Evolutionary conservation across 2,329 filamentous ascomycete species (phyloP).

Genomic region (Sporothrix inflata): DNA sequence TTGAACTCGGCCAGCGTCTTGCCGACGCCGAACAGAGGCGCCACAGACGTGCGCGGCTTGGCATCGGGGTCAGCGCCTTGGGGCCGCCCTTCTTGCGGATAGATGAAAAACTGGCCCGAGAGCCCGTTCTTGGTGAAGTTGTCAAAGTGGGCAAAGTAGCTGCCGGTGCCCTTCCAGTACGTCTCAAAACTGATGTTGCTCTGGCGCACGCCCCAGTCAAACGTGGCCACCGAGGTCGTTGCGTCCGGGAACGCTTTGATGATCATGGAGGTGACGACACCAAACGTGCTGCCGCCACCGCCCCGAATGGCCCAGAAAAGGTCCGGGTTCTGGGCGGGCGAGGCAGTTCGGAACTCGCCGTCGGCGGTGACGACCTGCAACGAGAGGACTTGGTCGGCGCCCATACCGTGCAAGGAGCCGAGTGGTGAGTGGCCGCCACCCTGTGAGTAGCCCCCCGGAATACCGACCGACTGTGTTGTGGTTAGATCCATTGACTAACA

Average conservation of each 20-base stretch:
- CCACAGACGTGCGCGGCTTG: conserved; percentile 17
- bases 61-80: background rate
- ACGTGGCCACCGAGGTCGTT: conserved; percentile 21
- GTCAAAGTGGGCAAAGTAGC: conserved; percentile 24
- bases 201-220: conserved; percentile 37
- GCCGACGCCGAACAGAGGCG: conserved; percentile 22
- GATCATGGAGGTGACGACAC: conserved; percentile 51
- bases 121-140: conserved; percentile 21
- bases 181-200: conserved; percentile 44
- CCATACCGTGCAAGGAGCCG: conserved; percentile 49
- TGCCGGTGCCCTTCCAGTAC: conserved; percentile 34
- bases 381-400: conserved; percentile 50
- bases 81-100: conserved; percentile 9
- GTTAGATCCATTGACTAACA: background rate
- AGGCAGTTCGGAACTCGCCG: conserved; percentile 43
- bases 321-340: conserved; percentile 48
- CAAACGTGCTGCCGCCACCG: conserved; percentile 57
- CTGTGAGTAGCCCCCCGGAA: conserved; percentile 36
- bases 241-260: conserved; percentile 42
- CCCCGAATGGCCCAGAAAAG: conserved; percentile 61
- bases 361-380: conserved; percentile 46
- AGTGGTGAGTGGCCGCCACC: conserved; percentile 60
- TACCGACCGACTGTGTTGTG: conserved; percentile 52
- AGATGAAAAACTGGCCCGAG: conserved; percentile 24
- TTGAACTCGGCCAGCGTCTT: conserved; percentile 22